These are phyloP conservation scores for Pleurotus platypus DNA, from an alignment of 768 basidiomycete genomes.

Conservation along the genomic window DNA sequence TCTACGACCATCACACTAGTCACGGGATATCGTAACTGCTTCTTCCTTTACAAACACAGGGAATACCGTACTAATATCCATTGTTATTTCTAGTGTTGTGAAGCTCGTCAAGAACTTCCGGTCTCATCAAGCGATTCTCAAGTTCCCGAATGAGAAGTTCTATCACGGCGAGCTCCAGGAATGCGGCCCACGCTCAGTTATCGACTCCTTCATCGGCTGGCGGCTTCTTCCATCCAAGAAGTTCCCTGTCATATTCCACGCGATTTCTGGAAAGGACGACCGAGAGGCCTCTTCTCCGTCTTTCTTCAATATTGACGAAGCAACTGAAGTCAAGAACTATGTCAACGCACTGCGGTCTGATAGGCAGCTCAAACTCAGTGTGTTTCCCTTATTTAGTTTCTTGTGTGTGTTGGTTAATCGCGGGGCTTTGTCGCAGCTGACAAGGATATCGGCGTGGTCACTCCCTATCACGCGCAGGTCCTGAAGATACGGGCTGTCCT, in stretches of 20 bases:
- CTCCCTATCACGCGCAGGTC: constrained; percentile 64
- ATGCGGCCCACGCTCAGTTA: constrained; percentile 41
- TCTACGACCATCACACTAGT: constrained; percentile 29
- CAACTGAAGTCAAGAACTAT: constrained; percentile 47
- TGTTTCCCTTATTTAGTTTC: constrained; percentile 12
- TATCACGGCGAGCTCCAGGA: constrained; percentile 48
- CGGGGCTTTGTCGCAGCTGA: constrained; percentile 23
- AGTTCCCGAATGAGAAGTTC: constrained; percentile 56
- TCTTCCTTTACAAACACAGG: constrained; percentile 7
- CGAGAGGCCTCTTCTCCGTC: constrained; percentile 56
- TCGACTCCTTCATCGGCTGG: constrained; percentile 31
- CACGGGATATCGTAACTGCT: constrained; percentile 31
- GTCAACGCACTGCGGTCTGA: constrained; percentile 29
- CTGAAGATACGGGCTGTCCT: constrained; percentile 44
- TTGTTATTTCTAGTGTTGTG: constrained; percentile 37
- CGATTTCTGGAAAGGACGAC: constrained; percentile 49
- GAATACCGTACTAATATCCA: background rate
- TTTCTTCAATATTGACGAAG: constrained; percentile 62
- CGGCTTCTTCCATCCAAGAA: constrained; percentile 33
- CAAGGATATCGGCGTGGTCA: constrained; percentile 61
- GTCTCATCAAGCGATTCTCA: constrained; percentile 50
- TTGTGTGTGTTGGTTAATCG: constrained; percentile 15
- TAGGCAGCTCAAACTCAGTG: constrained; percentile 36
- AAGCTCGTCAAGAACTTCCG: constrained; percentile 59
- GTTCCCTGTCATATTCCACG: constrained; percentile 60